phyloP scores from a whole-genome alignment of 75 land plant species.

The Cryptomeria japonica region DNA sequence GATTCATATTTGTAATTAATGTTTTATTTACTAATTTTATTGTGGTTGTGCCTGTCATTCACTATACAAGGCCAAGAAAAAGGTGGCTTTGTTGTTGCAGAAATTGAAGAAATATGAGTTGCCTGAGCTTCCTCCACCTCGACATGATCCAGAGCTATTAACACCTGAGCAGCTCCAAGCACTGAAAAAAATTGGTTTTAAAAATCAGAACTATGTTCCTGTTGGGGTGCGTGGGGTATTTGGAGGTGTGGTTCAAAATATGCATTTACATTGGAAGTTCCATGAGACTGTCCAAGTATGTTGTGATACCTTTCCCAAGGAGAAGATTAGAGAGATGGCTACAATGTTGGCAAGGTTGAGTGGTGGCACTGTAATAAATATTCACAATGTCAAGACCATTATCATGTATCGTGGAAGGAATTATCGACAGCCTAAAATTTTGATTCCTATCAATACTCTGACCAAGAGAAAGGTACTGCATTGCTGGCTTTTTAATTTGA shows the following conservation, averaged over 20 bases:
- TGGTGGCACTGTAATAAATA: constrained; percentile 94
- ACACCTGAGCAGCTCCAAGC: constrained; percentile 95
- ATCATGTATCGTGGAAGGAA: constrained; percentile 98
- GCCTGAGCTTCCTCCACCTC: constrained; percentile 79
- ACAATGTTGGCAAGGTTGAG: constrained; percentile 89
- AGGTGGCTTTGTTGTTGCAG: constrained; percentile 77
- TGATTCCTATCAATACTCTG: constrained; percentile 85
- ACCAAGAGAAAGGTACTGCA: constrained; percentile 88
- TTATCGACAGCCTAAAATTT: constrained; percentile 81
- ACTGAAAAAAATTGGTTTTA: constrained; percentile 86
- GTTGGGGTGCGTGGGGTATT: constrained; percentile 97
- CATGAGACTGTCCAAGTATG: constrained; percentile 98
- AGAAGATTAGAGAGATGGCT: constrained; percentile 91
- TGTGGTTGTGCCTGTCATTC: background rate
- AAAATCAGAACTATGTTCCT: constrained; percentile 91
- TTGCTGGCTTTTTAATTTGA: background rate
- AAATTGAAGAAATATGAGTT: constrained; percentile 89
- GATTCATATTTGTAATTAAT: background rate
- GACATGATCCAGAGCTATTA: constrained; percentile 91
- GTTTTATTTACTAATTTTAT: background rate
- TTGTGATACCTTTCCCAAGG: constrained; percentile 89
- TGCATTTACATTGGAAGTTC: constrained; percentile 99
- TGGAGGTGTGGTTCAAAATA: constrained; percentile 98
- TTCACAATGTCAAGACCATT: constrained; percentile 89
- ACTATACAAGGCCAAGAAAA: constrained; percentile 75